These are phyloP conservation scores for Acorus calamus DNA, from an alignment of 106 monocot genomes.

Conservation along the genomic window DNA sequence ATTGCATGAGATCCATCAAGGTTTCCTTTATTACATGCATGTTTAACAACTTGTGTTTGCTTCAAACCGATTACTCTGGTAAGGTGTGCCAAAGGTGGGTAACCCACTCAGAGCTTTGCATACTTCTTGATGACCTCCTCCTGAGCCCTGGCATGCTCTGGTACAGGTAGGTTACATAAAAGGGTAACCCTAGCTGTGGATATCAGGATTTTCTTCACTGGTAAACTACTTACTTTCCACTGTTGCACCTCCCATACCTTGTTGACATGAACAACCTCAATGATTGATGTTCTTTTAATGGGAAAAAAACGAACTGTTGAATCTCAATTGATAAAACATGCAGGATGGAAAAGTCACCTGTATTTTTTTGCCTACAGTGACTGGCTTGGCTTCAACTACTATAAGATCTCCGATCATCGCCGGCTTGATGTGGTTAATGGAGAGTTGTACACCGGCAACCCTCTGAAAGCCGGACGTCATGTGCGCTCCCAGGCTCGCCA, in stretches of 20 bases:
- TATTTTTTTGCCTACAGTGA: constrained; percentile 38
- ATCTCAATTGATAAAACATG: no score
- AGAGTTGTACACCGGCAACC: constrained; percentile 46
- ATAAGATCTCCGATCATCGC: constrained; percentile 35
- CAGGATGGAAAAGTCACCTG: constrained; percentile 16
- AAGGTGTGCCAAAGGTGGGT: no score
- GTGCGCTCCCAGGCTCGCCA: constrained; percentile 50
- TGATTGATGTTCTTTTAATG: neutral
- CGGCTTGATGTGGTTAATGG: constrained; percentile 36
- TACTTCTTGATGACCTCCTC: constrained; percentile 29
- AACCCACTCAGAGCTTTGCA: constrained; percentile 27
- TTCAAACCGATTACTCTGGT: no score
- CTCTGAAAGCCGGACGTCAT: constrained; percentile 29
- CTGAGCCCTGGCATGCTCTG: constrained; percentile 21
- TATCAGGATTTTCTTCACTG: constrained; percentile 12
- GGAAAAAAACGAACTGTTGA: no score
- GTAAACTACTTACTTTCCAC: constrained; percentile 17
- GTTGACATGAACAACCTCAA: neutral
- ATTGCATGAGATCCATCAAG: no score
- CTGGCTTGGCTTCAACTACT: constrained; percentile 27
- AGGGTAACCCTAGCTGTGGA: constrained; percentile 45
- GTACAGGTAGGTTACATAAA: constrained; percentile 22
- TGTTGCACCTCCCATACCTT: constrained; percentile 60
- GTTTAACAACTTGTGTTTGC: no score
- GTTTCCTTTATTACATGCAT: no score